phyloP scores from a whole-genome alignment of 108 stramenopile species.

The Skeletonema marinoi region DNA sequence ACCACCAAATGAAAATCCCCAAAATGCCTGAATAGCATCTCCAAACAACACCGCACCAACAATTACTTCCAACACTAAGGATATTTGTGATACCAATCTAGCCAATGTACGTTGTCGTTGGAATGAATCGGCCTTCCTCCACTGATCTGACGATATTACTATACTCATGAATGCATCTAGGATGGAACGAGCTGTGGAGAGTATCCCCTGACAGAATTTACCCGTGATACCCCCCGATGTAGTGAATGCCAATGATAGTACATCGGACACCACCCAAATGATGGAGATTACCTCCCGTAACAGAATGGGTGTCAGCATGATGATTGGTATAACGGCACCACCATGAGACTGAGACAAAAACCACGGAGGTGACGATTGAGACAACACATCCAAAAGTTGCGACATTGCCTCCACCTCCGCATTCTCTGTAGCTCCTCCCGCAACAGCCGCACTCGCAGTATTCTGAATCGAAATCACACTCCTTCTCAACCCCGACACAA shows the following conservation, averaged over 20 bases:
- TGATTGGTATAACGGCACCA: conserved; percentile 30
- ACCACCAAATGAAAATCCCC: conserved; percentile 27
- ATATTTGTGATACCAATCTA: conserved; percentile 59
- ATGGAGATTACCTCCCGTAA: conserved; percentile 70
- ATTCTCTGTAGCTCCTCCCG: not conserved
- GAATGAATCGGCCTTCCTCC: conserved; percentile 70
- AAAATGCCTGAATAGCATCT: conserved; percentile 57
- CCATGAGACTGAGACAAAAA: conserved; percentile 28
- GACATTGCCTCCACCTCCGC: not conserved
- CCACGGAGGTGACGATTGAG: conserved; percentile 39
- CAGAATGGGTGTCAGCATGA: conserved; percentile 61
- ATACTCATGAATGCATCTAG: conserved; percentile 78
- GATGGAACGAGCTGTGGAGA: conserved; percentile 27
- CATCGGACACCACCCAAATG: conserved; percentile 68
- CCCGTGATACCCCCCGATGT: conserved; percentile 38
- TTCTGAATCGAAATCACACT: conserved; percentile 30
- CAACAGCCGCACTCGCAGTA: not conserved
- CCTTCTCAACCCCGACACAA: conserved; percentile 11
- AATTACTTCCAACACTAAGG: conserved; percentile 61
- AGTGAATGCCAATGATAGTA: conserved; percentile 33
- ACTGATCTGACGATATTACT: conserved; percentile 53
- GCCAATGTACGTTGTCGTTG: conserved; percentile 73
- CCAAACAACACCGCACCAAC: conserved; percentile 57
- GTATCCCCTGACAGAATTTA: conserved; percentile 19
- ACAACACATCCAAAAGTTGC: conserved; percentile 16